phyloP scores from a whole-genome alignment of 1,139 yeast genomes.

The Schwanniomyces etchellsii region DNA sequence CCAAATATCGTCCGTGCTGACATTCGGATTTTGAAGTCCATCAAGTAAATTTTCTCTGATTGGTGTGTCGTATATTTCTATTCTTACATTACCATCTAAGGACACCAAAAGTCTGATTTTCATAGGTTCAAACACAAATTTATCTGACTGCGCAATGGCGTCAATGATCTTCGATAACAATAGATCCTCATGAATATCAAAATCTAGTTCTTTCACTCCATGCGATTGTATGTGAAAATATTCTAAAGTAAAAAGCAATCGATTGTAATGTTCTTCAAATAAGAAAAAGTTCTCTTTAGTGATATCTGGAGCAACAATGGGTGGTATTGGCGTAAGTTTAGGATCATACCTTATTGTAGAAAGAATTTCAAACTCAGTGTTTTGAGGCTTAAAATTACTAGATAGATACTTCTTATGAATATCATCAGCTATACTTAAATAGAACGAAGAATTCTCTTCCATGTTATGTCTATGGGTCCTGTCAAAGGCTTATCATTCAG shows the following conservation, averaged over 20 bases:
- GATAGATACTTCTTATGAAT: slow-evolving; percentile 15
- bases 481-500: neutral
- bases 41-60: slow-evolving; percentile 35
- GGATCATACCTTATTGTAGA: slow-evolving; percentile 78
- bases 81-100: slow-evolving; percentile 40
- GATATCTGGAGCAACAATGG: slow-evolving; percentile 21
- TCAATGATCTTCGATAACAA: slow-evolving; percentile 41
- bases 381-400: slow-evolving; percentile 13
- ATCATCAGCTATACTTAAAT: slow-evolving; percentile 7
- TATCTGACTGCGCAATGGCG: slow-evolving; percentile 26
- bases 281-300: slow-evolving; percentile 47
- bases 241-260: slow-evolving; percentile 49
- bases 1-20: slow-evolving; percentile 29
- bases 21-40: slow-evolving; percentile 26
- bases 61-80: slow-evolving; percentile 45
- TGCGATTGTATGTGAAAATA: slow-evolving; percentile 40
- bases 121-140: slow-evolving; percentile 35
- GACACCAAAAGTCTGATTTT: slow-evolving; percentile 56
- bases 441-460: slow-evolving; percentile 2
- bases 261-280: slow-evolving; percentile 55
- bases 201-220: slow-evolving; percentile 9
- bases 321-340: slow-evolving; percentile 21
- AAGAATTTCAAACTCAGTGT: slow-evolving; percentile 45
- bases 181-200: slow-evolving; percentile 35
- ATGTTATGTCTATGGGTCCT: neutral